phyloP scores from a whole-genome alignment of 1,284 basidiomycete species.

The Schizopora paradoxa region DNA sequence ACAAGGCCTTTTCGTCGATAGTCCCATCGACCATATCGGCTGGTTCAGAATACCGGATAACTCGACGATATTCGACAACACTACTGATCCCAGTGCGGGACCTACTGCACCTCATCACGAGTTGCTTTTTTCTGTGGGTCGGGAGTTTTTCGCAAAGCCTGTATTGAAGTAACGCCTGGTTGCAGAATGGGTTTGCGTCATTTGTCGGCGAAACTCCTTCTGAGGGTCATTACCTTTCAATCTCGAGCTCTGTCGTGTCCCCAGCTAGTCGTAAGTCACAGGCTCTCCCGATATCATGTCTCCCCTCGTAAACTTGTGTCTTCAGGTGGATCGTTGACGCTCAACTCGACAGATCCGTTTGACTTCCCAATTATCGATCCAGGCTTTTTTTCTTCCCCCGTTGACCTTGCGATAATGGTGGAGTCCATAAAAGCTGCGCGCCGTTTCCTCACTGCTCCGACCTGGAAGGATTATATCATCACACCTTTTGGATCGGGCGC shows the following conservation, averaged over 20 bases:
- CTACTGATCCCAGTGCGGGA: conserved; percentile 34
- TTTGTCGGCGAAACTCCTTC: conserved; percentile 5
- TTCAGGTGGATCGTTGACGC: conserved; percentile 35
- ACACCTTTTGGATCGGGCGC: conserved; percentile 21
- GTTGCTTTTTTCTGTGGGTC: conserved; percentile 14
- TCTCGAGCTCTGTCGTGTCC: conserved; percentile 21
- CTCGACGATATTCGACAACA: conserved; percentile 26
- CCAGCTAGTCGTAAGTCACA: conserved; percentile 21
- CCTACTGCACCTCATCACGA: conserved; percentile 19
- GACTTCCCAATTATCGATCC: conserved; percentile 41
- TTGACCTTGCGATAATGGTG: conserved; percentile 33
- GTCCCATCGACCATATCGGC: conserved; percentile 19
- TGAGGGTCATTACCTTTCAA: conserved; percentile 23
- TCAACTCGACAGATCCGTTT: conserved; percentile 34
- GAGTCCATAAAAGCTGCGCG: conserved; percentile 29
- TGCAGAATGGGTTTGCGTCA: conserved; percentile 7
- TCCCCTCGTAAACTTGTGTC: conserved; percentile 20
- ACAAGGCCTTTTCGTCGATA: conserved; percentile 24
- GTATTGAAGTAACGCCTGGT: no score
- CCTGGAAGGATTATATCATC: conserved; percentile 33
- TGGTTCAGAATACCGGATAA: conserved; percentile 30
- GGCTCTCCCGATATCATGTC: not conserved
- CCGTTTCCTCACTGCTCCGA: conserved; percentile 28
- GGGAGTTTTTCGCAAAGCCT: no score
- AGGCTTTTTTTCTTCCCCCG: conserved; percentile 34